Base-by-base conservation (phyloP, 139 green algal species). In the Zygnema cylindricum region DNA sequence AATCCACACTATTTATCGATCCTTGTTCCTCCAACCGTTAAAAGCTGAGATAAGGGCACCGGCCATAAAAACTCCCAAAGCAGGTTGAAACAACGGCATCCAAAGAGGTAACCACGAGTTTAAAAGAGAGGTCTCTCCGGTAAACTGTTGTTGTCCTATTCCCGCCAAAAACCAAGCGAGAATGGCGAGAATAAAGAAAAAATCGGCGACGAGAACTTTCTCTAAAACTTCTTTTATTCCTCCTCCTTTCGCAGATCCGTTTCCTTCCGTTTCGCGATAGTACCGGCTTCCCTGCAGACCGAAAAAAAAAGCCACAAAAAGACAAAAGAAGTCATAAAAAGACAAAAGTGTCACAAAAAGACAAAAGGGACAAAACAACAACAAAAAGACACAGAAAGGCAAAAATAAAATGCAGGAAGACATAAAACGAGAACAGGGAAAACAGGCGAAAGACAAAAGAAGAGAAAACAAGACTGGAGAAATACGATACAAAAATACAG, bases 141-240 rank as follows among this genome's bases (percentile, higher is more conserved):
- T 35, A 30, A 41, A 57, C 21, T 39, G 35, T 21, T 40, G 84
- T 76, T 89, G 75, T 23, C 71, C 3, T 7, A 89, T 38, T 22
- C 84, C 84, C 42, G 75, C 63, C 7, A 89, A 16, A 22, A 89
- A 86, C 84, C 84, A 89, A 32, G 42, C 75, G 7, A 89, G 76
- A 30, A 55, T 76, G 16, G 42, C 32, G 0, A 30, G 39, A 55
- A 89, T 86, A 25, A 89, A 89, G 42, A 89, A 89, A 76, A 89
- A 89, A 76, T 89, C 84, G 36, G 76, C 84, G n/a, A 89, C 76
- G 11, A 89, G 30, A 21, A 89, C 63, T 42, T 89, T 89, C 38
- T 89, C 84, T 38, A 89, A 54, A 38, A 81, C 75, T 32, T 89
- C 76, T 21, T 87, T 87, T n/a, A 84, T 38, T 25, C 57, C 57